These are phyloP conservation scores for Gamsiella multidivaricata DNA, from an alignment of 192 early-diverging fungal genomes.

Conservation along the genomic window DNA sequence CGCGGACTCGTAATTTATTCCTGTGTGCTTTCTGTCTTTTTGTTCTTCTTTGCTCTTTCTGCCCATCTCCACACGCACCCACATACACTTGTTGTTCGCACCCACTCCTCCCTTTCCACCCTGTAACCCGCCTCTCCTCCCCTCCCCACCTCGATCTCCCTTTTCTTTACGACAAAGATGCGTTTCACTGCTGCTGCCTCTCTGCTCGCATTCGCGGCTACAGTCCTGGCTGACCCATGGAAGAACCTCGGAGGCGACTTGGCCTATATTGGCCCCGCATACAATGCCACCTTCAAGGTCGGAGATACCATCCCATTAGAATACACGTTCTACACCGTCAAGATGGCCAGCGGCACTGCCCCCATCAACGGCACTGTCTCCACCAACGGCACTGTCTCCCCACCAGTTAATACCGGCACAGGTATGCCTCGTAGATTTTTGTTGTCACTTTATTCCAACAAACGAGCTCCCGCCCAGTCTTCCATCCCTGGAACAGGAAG, in stretches of 20 bases:
- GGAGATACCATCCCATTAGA: constrained; percentile 48
- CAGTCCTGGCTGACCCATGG: constrained; percentile 28
- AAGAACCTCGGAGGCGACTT: constrained; percentile 46
- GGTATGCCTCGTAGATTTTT: constrained; percentile 7
- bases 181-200: constrained; percentile 27
- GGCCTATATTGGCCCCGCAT: constrained; percentile 27
- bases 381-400: constrained; percentile 3
- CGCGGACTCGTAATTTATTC: too few species aligned
- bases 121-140: background rate
- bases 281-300: constrained; percentile 50
- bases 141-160: background rate
- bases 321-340: constrained; percentile 36
- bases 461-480: too few species aligned
- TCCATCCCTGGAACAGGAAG: too few species aligned
- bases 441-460: constrained; percentile 4
- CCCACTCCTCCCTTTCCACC: background rate
- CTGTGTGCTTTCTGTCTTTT: background rate
- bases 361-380: constrained; percentile 8
- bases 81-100: background rate
- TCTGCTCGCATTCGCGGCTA: constrained; percentile 19
- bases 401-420: constrained; percentile 9
- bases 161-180: constrained; percentile 10
- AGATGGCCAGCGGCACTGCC: constrained; percentile 18
- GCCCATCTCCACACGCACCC: constrained; percentile 28
- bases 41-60: constrained; percentile 48